Percentiles rank a stretch among this genome's conserved stretches.
Conservation (phyloP, 352 stramenopile genomes). For the Phytopythium oedochilum region DNA sequence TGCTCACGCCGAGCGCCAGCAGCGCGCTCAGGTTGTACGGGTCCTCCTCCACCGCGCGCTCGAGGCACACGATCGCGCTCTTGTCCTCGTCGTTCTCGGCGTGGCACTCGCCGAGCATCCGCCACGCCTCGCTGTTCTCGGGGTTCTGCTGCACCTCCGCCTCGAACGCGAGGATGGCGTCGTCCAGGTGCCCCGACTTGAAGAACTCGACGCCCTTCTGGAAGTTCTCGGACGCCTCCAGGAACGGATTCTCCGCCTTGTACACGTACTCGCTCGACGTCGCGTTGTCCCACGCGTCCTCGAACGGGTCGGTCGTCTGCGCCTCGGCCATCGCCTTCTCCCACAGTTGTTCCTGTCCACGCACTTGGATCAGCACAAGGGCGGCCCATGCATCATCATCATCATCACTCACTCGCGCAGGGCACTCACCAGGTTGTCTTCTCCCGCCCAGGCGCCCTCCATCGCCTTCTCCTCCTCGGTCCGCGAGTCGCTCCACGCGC, state of each 20-base stretch:
- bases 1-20: conserved; percentile 91
- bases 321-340: conserved; percentile 75
- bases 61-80: conserved; percentile 93
- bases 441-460: conserved; percentile 48
- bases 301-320: conserved; percentile 65
- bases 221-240: conserved; percentile 65
- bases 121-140: conserved; percentile 94
- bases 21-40: conserved; percentile 93
- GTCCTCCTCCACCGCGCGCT: conserved; percentile 92
- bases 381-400: background rate
- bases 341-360: conserved; percentile 57
- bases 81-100: conserved; percentile 96
- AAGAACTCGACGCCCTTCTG: conserved; percentile 82
- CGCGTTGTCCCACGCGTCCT: conserved; percentile 64
- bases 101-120: conserved; percentile 93
- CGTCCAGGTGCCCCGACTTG: conserved; percentile 84
- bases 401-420: conserved; percentile 5
- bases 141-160: conserved; percentile 91
- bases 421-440: conserved; percentile 43
- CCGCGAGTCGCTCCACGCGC: conserved; percentile 41
- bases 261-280: conserved; percentile 63
- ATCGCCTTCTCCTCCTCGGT: conserved; percentile 49
- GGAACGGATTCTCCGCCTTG: conserved; percentile 72
- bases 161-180: conserved; percentile 95
- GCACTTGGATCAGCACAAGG: background rate